Evolutionary conservation across 129 eudicot species (phyloP), one percentile per base, ranked within the genome.

Genomic region (Helianthus tuberosus): DNA sequence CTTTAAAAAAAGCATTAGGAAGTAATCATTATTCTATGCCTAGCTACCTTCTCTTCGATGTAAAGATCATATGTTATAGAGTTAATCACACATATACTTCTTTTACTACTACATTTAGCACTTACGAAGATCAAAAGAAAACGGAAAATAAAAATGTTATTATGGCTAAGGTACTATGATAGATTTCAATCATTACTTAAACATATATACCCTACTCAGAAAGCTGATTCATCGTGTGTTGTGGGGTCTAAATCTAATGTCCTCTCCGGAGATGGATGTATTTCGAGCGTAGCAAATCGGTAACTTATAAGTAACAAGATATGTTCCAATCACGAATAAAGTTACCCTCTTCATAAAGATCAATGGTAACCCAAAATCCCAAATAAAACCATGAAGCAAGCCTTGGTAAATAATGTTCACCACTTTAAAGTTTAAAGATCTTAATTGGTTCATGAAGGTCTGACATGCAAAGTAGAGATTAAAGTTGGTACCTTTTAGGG

Each of bases 391-490:
- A 32, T 32, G 2, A 27, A 27, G 32, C 32, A 20, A 20, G 0
- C 5, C 13, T 32, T 27, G 32, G 51, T 11, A 52, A 16, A 52
- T 15, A 8, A 35, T 53, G 48, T 35, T 51, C 15, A 50, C 64
- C 16, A 69, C 3, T 51, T 71, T 80, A 32, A 32, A 32, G 63
- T 78, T 32, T 32, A 32, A 32, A 72, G 79, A 79, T 69, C 51
- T 75, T 78, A 32, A 32, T 32, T 2, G 73, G 86, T 85, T 81
- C 77, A 72, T 77, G 86, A 81, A 84, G 66, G 36, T 83, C 86
- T 78, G 78, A 81, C 67, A 66, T 64, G 72, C 82, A 78, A 51
- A 60, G 67, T 60, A 25, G 50, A 85, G 2, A 83, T 68, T 73
- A 82, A 82, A 79, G 82, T 69, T 49, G 69, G 71, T 80, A 62